phyloP scores from a whole-genome alignment of 371 early-diverging fungal species.

The Chytridium lagenaria region DNA sequence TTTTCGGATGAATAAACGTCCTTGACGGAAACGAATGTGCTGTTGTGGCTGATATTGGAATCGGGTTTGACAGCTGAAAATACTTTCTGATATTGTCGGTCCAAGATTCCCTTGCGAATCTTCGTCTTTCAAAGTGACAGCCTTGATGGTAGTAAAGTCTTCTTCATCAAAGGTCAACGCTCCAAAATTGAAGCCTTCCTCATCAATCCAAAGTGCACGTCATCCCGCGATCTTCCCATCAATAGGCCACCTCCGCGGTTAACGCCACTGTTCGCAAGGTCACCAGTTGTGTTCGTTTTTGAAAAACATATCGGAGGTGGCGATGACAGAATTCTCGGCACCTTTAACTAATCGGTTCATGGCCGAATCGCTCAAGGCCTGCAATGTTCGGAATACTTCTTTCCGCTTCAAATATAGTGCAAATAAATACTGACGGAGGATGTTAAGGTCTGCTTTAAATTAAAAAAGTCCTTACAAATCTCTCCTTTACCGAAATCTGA shows the following conservation, averaged over 20 bases:
- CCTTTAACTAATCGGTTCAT: constrained; percentile 63
- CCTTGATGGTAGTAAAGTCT: constrained; percentile 47
- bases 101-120: neutral
- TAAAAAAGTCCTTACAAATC: constrained; percentile 27
- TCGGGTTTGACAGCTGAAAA: neutral
- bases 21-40: neutral
- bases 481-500: constrained; percentile 41
- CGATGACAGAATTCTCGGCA: constrained; percentile 56
- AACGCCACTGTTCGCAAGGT: constrained; percentile 48
- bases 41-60: neutral
- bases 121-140: neutral
- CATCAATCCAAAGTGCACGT: constrained; percentile 30
- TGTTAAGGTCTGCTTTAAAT: neutral
- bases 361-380: constrained; percentile 52
- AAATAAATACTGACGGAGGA: constrained; percentile 42
- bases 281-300: constrained; percentile 55
- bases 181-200: constrained; percentile 24
- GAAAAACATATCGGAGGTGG: constrained; percentile 59
- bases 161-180: constrained; percentile 46
- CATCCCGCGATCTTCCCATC: constrained; percentile 49
- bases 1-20: constrained; percentile 34
- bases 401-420: constrained; percentile 52
- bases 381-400: constrained; percentile 53
- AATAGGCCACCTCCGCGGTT: constrained; percentile 54
- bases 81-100: neutral